A percentile compares a stretch with the other conserved stretches of the same genome.
Conservation (phyloP, 257 asterid genomes). For the Nicotiana sylvestris region DNA sequence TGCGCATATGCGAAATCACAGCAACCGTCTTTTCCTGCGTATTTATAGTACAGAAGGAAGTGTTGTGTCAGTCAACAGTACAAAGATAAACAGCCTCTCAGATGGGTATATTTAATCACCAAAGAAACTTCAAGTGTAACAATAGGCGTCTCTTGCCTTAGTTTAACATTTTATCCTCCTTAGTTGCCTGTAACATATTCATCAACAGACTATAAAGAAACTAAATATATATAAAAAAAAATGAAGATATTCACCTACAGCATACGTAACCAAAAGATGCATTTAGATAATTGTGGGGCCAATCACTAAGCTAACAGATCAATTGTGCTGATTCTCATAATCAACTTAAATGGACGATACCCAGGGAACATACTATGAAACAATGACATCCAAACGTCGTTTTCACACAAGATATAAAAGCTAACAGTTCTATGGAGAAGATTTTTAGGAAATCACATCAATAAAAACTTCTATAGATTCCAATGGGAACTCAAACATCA, state of each 20-base stretch:
- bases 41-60: constrained; percentile 6
- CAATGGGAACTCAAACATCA: not conserved
- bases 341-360: not conserved
- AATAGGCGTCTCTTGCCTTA: not conserved
- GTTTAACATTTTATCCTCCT: not conserved
- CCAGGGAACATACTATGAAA: not conserved
- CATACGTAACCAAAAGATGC: not conserved
- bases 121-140: not conserved
- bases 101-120: not conserved
- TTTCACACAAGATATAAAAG: not conserved
- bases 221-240: not conserved
- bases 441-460: not conserved
- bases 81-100: not conserved
- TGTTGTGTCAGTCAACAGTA: not conserved
- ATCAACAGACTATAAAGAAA: not conserved
- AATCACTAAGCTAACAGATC: constrained; percentile 2
- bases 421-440: not conserved
- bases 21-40: constrained; percentile 93
- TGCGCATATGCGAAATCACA: constrained; percentile 90
- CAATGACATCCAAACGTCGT: not conserved
- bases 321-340: not conserved
- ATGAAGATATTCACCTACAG: not conserved
- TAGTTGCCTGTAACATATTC: not conserved
- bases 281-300: not conserved
- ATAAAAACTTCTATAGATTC: not conserved